These are phyloP conservation scores for Fagopyrum tataricum DNA, from an alignment of 148 eudicot species.

Conservation along the genomic window DNA sequence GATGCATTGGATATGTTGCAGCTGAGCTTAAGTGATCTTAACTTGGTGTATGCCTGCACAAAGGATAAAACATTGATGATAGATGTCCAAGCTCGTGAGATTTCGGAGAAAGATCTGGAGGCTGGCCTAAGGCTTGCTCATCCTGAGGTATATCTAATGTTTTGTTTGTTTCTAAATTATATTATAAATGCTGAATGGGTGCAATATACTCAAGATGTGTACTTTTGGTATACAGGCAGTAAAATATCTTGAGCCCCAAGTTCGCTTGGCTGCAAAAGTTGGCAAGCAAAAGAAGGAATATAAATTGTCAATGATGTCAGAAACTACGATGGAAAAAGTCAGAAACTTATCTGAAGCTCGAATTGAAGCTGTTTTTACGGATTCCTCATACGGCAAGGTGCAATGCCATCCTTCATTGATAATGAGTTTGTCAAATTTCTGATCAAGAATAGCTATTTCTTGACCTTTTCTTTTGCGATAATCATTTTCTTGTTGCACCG, in stretches of 20 bases:
- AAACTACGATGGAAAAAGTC: conserved; percentile 63
- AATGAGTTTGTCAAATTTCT: background rate
- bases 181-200: background rate
- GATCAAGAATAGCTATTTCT: background rate
- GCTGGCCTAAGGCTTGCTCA: conserved; percentile 89
- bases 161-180: background rate
- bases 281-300: conserved; percentile 86
- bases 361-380: conserved; percentile 84
- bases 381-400: conserved; percentile 89
- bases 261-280: conserved; percentile 77
- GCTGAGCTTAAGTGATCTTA: conserved; percentile 88
- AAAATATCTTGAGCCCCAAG: conserved; percentile 90
- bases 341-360: conserved; percentile 61
- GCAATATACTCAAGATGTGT: background rate
- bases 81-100: conserved; percentile 93
- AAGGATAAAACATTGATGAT: conserved; percentile 94
- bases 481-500: background rate
- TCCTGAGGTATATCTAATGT: conserved; percentile 48
- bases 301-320: conserved; percentile 74
- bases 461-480: background rate
- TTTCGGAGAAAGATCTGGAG: conserved; percentile 82
- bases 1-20: conserved; percentile 30
- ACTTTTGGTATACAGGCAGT: conserved; percentile 56
- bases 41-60: conserved; percentile 95
- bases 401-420: background rate